A percentile compares a stretch with the other conserved stretches of the same genome.
Evolutionary conservation across 208 protist species (phyloP).

Genomic region (Naegleria lovaniensis): DNA sequence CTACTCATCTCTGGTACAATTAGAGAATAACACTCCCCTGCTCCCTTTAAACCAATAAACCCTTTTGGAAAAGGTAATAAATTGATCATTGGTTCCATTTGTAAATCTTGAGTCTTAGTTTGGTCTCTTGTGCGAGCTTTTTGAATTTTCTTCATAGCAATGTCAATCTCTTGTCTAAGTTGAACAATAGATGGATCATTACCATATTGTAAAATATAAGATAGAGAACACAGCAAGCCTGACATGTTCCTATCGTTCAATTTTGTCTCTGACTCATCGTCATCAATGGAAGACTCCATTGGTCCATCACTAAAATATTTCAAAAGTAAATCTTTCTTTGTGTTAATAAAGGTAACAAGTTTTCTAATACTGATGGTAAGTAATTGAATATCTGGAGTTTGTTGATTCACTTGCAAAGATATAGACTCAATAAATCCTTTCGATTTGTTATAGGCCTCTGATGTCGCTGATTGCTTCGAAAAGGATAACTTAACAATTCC

Average conservation of each 20-base stretch:
- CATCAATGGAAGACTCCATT: too few species aligned
- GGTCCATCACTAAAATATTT: not conserved
- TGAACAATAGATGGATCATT: not conserved
- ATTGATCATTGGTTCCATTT: not conserved
- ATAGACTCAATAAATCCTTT: slow-evolving; percentile 10
- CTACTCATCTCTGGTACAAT: not conserved
- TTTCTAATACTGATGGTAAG: slow-evolving; percentile 22
- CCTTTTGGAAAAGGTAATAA: not conserved
- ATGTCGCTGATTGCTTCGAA: not conserved
- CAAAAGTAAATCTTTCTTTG: not conserved
- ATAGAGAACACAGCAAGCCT: not conserved
- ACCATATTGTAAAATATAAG: slow-evolving; percentile 18
- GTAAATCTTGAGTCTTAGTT: not conserved
- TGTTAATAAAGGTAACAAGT: not conserved
- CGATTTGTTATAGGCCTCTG: not conserved
- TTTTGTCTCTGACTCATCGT: not conserved
- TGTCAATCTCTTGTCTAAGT: not conserved
- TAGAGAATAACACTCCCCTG: not conserved
- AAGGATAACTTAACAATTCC: not conserved
- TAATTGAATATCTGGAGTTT: slow-evolving; percentile 21
- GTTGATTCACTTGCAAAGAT: not conserved
- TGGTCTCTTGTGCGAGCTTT: not conserved
- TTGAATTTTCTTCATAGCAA: not conserved
- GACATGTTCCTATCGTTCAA: not conserved
- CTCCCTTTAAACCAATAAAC: slow-evolving; percentile 5